A percentile compares a stretch with the other conserved stretches of the same genome.
These are phyloP conservation scores for Achaetomiella virescens DNA, from an alignment of 495 filamentous ascomycete genomes.

Conservation along the genomic window DNA sequence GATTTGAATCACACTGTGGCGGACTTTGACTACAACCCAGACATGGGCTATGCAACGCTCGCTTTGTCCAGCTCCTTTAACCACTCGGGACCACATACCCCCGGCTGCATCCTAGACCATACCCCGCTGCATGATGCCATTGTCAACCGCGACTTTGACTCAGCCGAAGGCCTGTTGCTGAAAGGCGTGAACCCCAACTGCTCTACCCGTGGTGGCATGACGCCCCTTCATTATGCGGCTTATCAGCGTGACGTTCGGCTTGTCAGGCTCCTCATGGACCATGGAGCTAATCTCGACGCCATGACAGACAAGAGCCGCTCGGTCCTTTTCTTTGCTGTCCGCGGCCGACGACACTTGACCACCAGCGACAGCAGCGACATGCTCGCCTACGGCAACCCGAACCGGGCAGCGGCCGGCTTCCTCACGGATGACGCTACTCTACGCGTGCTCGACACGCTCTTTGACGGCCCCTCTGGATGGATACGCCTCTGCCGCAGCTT, in stretches of 20 bases:
- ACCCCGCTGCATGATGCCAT: conserved; percentile 14
- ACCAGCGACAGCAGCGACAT: conserved; percentile 1
- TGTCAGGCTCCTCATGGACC: conserved; percentile 6
- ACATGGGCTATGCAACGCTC: background rate
- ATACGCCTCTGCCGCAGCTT: background rate
- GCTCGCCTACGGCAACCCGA: background rate
- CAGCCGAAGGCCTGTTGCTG: background rate
- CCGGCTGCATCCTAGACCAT: background rate
- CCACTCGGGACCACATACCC: background rate
- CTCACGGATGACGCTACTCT: conserved; percentile 11
- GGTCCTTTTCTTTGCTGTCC: conserved; percentile 18
- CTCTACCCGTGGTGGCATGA: conserved; percentile 8
- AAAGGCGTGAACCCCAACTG: conserved; percentile 1
- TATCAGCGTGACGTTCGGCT: conserved; percentile 10
- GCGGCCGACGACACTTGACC: background rate
- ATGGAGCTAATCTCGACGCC: conserved; percentile 15
- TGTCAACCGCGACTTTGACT: background rate
- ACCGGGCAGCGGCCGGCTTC: background rate
- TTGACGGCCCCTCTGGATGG: conserved; percentile 1
- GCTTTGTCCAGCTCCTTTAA: background rate
- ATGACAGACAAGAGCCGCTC: conserved; percentile 10
- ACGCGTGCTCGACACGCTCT: conserved; percentile 8
- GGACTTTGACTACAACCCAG: background rate
- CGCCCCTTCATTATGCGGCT: conserved; percentile 16
- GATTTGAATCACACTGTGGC: background rate